Base-by-base conservation (phyloP, 2,329 filamentous ascomycete species). In the Aspergillus nomiae region DNA sequence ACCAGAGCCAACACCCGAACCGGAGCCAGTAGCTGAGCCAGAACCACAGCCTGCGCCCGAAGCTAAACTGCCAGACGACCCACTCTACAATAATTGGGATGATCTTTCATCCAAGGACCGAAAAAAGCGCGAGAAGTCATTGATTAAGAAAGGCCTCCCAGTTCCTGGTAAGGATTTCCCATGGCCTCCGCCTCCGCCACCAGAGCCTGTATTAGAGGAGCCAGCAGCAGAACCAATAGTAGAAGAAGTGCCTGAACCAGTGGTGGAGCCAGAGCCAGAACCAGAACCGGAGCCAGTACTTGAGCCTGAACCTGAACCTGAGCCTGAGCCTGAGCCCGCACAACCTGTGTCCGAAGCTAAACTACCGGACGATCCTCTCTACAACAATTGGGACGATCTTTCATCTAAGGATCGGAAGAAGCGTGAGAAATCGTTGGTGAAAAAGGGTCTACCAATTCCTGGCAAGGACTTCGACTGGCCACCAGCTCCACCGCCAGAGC, bases 331-430 rank as follows among this genome's bases (percentile, higher is more conserved):
- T 21, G 45, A 48, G 8, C 45, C 45, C 9, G 16, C 69, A 0
- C 66, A 73, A 21, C 70, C 71, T 3, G 70, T 68, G 28, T 65
- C 70, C 0, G 69, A 71, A 45, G 63, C 65, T 30, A 60, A 67
- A 28, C 70, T 77, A 61, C 74, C 74, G 43, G 76, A 77, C 28
- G 77, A 78, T 41, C 76, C 78, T 50, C 66, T 76, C 4, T 76
- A 77, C 43, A 74, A 77, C 10, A 66, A 68, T 5, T 80, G 76
- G 74, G 65, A 67, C 11, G 69, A 64, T 16, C 69, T 77, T 61
- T 73, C 71, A 30, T 75, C 77, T 2, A 81, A 80, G 60, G 78
- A 82, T 8, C 81, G 81, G 57, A 83, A 83, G 69, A 80, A 79
- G 65, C 78, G 79, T 57, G 77, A 80, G 57, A 74, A 72, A 59